phyloP scores from a whole-genome alignment of 805 yeast genomes.

The Cyberlindnera americana region DNA sequence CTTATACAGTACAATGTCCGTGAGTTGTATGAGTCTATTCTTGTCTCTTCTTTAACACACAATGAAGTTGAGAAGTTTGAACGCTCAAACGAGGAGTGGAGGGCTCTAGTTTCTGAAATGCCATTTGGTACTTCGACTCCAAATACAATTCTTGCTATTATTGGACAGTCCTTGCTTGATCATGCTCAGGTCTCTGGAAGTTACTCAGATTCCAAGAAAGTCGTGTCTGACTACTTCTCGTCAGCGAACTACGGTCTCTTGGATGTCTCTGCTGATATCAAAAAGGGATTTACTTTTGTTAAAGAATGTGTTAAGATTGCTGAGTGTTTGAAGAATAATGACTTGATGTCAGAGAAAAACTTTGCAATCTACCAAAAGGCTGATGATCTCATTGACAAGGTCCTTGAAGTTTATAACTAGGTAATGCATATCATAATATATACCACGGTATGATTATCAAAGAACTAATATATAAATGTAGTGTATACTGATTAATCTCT shows the following conservation, averaged over 20 bases:
- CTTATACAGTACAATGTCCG: constrained; percentile 47
- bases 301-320: constrained; percentile 12
- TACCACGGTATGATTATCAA: background rate
- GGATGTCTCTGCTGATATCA: constrained; percentile 9
- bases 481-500: too few relatives aligned
- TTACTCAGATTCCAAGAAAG: background rate
- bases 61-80: constrained; percentile 55
- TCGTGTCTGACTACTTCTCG: constrained; percentile 6
- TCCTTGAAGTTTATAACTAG: constrained; percentile 2
- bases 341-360: constrained; percentile 5
- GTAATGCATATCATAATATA: background rate
- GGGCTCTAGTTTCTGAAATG: constrained; percentile 45
- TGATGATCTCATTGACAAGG: constrained; percentile 4
- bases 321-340: constrained; percentile 6
- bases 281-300: constrained; percentile 11
- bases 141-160: constrained; percentile 60
- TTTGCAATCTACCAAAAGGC: constrained; percentile 5
- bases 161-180: constrained; percentile 42
- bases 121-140: constrained; percentile 61
- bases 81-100: constrained; percentile 53
- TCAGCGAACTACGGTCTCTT: background rate
- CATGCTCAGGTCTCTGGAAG: constrained; percentile 2
- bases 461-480: background rate
- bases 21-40: constrained; percentile 50
- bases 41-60: constrained; percentile 49